phyloP scores from a whole-genome alignment of 352 stramenopile genomes.

The Chrysophaeum taylorii region DNA sequence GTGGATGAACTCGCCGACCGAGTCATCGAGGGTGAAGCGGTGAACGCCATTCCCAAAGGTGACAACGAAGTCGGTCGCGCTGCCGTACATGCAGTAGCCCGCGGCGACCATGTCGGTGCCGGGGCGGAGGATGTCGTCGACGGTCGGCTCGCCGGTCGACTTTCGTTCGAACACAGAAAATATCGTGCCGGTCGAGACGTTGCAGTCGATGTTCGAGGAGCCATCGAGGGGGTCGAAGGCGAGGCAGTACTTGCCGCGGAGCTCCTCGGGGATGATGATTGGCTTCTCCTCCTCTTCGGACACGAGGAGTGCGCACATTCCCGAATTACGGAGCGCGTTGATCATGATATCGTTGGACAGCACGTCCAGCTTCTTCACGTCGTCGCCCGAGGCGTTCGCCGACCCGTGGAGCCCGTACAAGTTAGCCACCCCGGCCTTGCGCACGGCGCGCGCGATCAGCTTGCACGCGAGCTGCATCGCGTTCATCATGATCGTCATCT shows the following conservation, averaged over 20 bases:
- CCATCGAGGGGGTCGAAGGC: slow-evolving; percentile 96
- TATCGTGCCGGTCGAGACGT: slow-evolving; percentile 96
- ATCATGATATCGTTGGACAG: slow-evolving; percentile 97
- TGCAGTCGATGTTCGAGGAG: slow-evolving; percentile 98
- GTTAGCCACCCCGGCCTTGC: slow-evolving; percentile 72
- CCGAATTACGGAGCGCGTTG: slow-evolving; percentile 88
- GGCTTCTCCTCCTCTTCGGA: slow-evolving; percentile 95
- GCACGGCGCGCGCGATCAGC: slow-evolving; percentile 87
- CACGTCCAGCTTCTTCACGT: slow-evolving; percentile 97
- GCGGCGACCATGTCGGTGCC: slow-evolving; percentile 86
- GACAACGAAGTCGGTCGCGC: slow-evolving; percentile 89
- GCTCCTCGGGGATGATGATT: slow-evolving; percentile 73
- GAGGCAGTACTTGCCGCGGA: slow-evolving; percentile 84
- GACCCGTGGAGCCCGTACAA: slow-evolving; percentile 89
- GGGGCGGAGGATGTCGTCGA: slow-evolving; percentile 81
- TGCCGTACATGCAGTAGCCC: slow-evolving; percentile 97
- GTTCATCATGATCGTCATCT: slow-evolving; percentile 87
- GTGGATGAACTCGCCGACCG: slow-evolving; percentile 94
- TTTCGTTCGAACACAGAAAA: slow-evolving; percentile 89
- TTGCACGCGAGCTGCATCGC: slow-evolving; percentile 91
- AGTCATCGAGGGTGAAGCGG: slow-evolving; percentile 92
- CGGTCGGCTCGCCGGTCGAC: slow-evolving; percentile 35
- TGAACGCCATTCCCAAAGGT: slow-evolving; percentile 82
- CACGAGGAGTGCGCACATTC: slow-evolving; percentile 91
- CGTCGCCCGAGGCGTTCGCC: slow-evolving; percentile 90